Evolutionary conservation across 805 yeast genomes (phyloP).

Genomic region (Clavispora fructus): DNA sequence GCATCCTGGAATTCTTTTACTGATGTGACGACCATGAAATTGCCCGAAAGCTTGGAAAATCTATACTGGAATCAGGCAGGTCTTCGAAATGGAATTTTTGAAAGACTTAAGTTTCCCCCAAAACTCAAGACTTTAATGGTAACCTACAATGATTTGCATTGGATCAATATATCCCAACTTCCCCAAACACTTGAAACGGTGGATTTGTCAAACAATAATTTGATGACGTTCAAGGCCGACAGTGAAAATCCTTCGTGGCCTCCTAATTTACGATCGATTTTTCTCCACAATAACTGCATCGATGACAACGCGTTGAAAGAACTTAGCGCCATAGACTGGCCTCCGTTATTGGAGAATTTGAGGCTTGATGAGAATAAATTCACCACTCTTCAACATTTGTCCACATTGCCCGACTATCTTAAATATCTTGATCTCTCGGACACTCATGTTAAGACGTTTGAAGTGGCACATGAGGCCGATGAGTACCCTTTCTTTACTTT

Average conservation of each 20-base stretch:
- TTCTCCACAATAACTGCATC: slow-evolving; percentile 19
- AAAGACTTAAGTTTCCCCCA: slow-evolving; percentile 14
- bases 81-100: slow-evolving; percentile 10
- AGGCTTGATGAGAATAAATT: slow-evolving; percentile 21
- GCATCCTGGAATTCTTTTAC: slow-evolving; percentile 30
- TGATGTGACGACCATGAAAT: slow-evolving; percentile 18
- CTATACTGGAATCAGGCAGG: slow-evolving; percentile 30
- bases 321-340: slow-evolving; percentile 20
- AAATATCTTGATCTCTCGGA: slow-evolving; percentile 22
- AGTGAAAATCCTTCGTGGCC: slow-evolving; percentile 20
- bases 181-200: slow-evolving; percentile 26
- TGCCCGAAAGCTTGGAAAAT: slow-evolving; percentile 20
- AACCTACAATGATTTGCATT: slow-evolving; percentile 22
- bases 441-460: slow-evolving; percentile 16
- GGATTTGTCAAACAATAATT: slow-evolving; percentile 24
- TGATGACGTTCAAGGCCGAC: slow-evolving; percentile 8
- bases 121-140: slow-evolving; percentile 28
- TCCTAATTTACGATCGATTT: slow-evolving; percentile 17
- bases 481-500: slow-evolving; percentile 20
- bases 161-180: slow-evolving; percentile 19
- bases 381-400: slow-evolving; percentile 14
- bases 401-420: slow-evolving; percentile 17
- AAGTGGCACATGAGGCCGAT: slow-evolving; percentile 5
- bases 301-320: slow-evolving; percentile 14
- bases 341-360: slow-evolving; percentile 16